Evolutionary conservation across 2,329 filamentous ascomycete genomes (phyloP), one percentile per base, ranked within the genome.

Genomic region (Monosporascus sp.): DNA sequence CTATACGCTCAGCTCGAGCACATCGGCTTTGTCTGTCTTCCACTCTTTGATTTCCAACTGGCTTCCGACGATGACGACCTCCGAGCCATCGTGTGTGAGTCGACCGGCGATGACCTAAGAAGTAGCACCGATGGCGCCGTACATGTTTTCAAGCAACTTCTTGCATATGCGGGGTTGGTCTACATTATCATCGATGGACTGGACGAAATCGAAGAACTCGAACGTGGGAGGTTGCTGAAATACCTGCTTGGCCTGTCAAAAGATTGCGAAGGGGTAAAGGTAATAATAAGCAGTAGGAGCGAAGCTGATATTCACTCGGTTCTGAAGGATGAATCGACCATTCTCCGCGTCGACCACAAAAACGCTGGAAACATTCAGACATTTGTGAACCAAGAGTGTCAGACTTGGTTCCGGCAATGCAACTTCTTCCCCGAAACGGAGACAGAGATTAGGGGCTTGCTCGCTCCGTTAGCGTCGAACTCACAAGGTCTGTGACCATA

Each of bases 171-270:
- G 9, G 62, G 56, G 5, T 54, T 50, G 37, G 54, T 52, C 7
- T 67, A 57, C 46, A 37, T 68, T 17, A 52, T 66, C 35, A 25
- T 68, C 17, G 66, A 68, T 53, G 66, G 67, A 3, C 37, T 68
- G 9, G 65, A 68, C 50, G 66, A 68, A 54, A 64, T 66, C 3
- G 56, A 56, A 3, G 51, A 49, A 31, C 31, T 50, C 15, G 55
- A 62, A 45, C 52, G 61, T n/a, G 27, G 51, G 14, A 52, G 38
- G 35, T 45, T 63, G 14, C 15, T 61, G 9, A 18, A 44, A 6
- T 18, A 52, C 52, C 43, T 63, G 24, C 24, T 25, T 25, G 24
- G 24, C 24, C 24, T 25, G 24, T 37, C 35, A 58, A 6, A 47
- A 50, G 7, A 31, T 57, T 15, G 49, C 45, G 11, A 43, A 60